These are phyloP conservation scores for Filosporella fistucella DNA, from an alignment of 495 filamentous ascomycete genomes.

Conservation along the genomic window DNA sequence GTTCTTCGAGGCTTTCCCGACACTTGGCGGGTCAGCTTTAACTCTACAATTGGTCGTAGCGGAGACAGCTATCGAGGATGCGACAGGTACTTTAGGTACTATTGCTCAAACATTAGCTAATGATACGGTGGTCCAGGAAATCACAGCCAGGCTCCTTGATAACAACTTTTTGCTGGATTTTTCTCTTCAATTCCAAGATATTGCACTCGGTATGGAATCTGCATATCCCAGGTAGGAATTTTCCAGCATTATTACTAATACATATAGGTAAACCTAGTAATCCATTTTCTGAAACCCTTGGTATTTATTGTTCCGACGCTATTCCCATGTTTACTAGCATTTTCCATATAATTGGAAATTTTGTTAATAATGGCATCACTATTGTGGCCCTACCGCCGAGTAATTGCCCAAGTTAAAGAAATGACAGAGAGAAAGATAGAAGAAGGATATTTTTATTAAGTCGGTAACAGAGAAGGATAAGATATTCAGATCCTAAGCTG, in stretches of 20 bases:
- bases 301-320: background rate
- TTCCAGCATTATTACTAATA: background rate
- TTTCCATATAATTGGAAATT: background rate
- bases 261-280: background rate
- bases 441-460: too few relatives aligned
- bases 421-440: too few relatives aligned
- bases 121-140: background rate
- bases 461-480: too few relatives aligned
- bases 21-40: background rate
- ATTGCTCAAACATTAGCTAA: background rate
- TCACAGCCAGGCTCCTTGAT: background rate
- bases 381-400: background rate
- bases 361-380: background rate
- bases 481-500: too few relatives aligned
- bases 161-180: background rate
- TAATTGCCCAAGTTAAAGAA: too few relatives aligned
- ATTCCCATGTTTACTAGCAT: background rate
- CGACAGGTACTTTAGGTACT: background rate
- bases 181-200: background rate
- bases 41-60: background rate
- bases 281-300: background rate
- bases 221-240: background rate
- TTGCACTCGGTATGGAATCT: background rate
- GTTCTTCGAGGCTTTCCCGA: background rate
- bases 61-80: background rate